Conservation (phyloP, 768 basidiomycete species). For the Holtermannia corniformis region DNA sequence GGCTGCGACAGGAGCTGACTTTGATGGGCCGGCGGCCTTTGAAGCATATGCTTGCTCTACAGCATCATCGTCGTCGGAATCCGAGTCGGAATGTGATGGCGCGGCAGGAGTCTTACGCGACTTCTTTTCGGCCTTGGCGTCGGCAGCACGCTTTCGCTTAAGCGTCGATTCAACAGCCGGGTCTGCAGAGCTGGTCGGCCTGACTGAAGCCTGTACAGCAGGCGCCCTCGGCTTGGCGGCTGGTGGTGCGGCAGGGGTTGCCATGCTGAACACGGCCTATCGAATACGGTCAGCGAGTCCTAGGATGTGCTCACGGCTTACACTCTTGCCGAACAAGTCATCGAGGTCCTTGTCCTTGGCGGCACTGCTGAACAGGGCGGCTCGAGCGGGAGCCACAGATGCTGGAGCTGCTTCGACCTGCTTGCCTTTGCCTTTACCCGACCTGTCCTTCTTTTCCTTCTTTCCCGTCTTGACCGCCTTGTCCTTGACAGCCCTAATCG, state of each 20-base stretch:
- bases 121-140: slow-evolving; percentile 29
- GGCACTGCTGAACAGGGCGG: slow-evolving; percentile 17
- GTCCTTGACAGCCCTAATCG: slow-evolving; percentile 9
- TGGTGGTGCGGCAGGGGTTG: slow-evolving; percentile 4
- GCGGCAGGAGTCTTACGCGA: slow-evolving; percentile 32
- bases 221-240: slow-evolving; percentile 7
- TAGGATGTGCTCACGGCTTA: slow-evolving; percentile 30
- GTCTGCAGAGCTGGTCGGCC: slow-evolving; percentile 3
- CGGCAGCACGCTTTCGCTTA: slow-evolving; percentile 5
- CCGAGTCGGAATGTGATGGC: slow-evolving; percentile 17
- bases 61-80: slow-evolving; percentile 9
- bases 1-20: slow-evolving; percentile 11
- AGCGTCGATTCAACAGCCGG: slow-evolving; percentile 9
- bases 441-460: slow-evolving; percentile 7
- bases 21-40: neutral
- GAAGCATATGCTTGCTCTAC: neutral
- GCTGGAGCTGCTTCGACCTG: neutral
- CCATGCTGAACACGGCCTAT: neutral
- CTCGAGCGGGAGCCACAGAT: slow-evolving; percentile 1
- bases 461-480: slow-evolving; percentile 7
- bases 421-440: neutral
- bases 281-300: neutral
- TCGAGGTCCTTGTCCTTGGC: slow-evolving; percentile 53
- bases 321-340: slow-evolving; percentile 53
- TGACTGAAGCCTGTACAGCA: neutral